Conservation (phyloP, 2,329 filamentous ascomycete species). For the Ascosphaera aggregata region DNA sequence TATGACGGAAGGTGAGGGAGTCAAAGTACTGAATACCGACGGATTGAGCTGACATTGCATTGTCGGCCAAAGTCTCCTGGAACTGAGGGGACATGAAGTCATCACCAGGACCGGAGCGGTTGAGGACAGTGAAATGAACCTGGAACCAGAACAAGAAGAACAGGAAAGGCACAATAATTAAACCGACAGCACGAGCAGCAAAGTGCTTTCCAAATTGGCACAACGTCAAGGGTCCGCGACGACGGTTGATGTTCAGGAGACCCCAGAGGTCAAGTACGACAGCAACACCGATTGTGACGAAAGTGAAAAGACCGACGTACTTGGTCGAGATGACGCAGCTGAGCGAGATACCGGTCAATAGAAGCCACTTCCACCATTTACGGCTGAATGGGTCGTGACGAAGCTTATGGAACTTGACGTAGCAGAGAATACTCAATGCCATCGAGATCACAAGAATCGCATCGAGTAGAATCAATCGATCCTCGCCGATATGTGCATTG, state of each 20-base stretch:
- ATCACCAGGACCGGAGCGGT: conserved; percentile 85
- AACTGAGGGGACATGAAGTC: conserved; percentile 99
- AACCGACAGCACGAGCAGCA: conserved; percentile 53
- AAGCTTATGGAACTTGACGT: conserved; percentile 88
- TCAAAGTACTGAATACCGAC: conserved; percentile 80
- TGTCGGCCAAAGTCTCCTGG: conserved; percentile 87
- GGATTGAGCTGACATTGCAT: conserved; percentile 63
- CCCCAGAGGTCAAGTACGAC: conserved; percentile 94
- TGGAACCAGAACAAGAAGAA: conserved; percentile 96
- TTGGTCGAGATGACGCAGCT: conserved; percentile 98
- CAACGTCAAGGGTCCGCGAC: too few species aligned
- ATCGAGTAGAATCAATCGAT: conserved; percentile 90
- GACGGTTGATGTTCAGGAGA: conserved; percentile 69
- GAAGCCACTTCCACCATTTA: conserved; percentile 89
- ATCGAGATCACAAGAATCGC: conserved; percentile 98
- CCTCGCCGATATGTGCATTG: conserved; percentile 98
- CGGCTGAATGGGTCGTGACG: conserved; percentile 66
- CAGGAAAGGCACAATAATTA: conserved; percentile 70
- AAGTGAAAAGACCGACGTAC: conserved; percentile 91
- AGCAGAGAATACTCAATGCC: conserved; percentile 92
- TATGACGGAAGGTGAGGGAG: conserved; percentile 80
- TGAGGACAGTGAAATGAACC: conserved; percentile 78
- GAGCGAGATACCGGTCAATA: conserved; percentile 83
- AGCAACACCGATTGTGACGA: conserved; percentile 83
- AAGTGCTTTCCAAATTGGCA: too few species aligned